Evolutionary conservation across 345 rosid species (phyloP).

Genomic region (Citrus reticulata): DNA sequence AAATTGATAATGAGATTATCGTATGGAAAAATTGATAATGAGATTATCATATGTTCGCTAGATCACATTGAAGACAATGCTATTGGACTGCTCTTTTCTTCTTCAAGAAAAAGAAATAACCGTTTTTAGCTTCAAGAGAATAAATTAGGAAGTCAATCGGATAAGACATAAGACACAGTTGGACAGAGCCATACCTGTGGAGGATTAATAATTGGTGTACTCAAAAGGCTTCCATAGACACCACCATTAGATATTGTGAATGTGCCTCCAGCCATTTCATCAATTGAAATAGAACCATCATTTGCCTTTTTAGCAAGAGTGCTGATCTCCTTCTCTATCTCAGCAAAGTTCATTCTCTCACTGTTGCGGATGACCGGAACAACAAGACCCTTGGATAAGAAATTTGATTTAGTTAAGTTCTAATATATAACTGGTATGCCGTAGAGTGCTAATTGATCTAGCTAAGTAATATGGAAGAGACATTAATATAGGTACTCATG

Average conservation of each 20-base stretch:
- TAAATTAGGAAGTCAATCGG: background rate
- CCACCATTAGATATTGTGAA: constrained; percentile 85
- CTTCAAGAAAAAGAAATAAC: background rate
- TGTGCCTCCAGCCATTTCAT: constrained; percentile 99
- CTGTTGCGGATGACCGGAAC: constrained; percentile 79
- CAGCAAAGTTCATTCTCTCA: constrained; percentile 77
- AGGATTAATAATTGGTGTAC: constrained; percentile 99
- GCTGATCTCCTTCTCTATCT: constrained; percentile 87
- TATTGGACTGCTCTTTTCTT: background rate
- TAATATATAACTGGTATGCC: background rate
- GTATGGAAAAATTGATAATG: background rate
- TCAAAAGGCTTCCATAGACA: constrained; percentile 93
- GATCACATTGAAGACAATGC: background rate
- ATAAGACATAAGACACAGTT: background rate
- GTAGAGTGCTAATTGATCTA: background rate
- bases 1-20: background rate
- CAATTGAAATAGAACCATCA: constrained; percentile 90
- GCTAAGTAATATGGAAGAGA: background rate
- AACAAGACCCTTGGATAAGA: constrained; percentile 68
- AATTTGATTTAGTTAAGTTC: background rate
- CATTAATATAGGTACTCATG: background rate
- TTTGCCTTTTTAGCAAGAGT: constrained; percentile 86
- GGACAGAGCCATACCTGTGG: constrained; percentile 62
- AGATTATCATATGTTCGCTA: background rate
- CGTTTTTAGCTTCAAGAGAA: background rate